A percentile compares a stretch with the other conserved stretches of the same genome.
These are phyloP conservation scores for Tetrahymena malaccensis DNA, from an alignment of 73 alveolate genomes.

Conservation along the genomic window DNA sequence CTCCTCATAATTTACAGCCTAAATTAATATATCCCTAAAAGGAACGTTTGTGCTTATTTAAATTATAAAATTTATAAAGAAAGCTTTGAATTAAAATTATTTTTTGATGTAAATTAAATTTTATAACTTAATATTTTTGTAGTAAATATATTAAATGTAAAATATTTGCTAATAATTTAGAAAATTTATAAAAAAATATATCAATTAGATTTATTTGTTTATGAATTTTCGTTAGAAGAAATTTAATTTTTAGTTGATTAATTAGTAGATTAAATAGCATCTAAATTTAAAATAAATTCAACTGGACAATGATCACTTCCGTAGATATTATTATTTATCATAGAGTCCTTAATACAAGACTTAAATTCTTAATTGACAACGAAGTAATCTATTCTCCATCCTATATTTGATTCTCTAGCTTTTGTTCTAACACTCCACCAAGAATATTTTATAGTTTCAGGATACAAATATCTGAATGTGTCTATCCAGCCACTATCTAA, in stretches of 20 bases:
- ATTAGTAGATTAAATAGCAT: neutral
- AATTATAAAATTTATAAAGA: no score
- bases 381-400: slow-evolving; percentile 87
- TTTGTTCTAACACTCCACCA: slow-evolving; percentile 55
- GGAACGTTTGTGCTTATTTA: no score
- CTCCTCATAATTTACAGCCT: no score
- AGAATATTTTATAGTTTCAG: slow-evolving; percentile 45
- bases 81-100: no score
- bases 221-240: neutral
- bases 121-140: no score
- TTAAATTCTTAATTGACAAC: slow-evolving; percentile 24
- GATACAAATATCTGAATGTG: slow-evolving; percentile 60
- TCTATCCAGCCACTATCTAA: slow-evolving; percentile 43
- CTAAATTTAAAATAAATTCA: neutral
- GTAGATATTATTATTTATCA: neutral
- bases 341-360: neutral
- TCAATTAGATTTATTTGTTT: neutral
- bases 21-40: no score
- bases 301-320: slow-evolving; percentile 40
- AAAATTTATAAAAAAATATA: no score
- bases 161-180: no score
- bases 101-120: no score
- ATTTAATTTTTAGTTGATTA: neutral
- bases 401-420: slow-evolving; percentile 60
- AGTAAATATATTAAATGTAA: no score